Evolutionary conservation across 306 rosid species (phyloP).

Genomic region (Leucaena leucocephala): DNA sequence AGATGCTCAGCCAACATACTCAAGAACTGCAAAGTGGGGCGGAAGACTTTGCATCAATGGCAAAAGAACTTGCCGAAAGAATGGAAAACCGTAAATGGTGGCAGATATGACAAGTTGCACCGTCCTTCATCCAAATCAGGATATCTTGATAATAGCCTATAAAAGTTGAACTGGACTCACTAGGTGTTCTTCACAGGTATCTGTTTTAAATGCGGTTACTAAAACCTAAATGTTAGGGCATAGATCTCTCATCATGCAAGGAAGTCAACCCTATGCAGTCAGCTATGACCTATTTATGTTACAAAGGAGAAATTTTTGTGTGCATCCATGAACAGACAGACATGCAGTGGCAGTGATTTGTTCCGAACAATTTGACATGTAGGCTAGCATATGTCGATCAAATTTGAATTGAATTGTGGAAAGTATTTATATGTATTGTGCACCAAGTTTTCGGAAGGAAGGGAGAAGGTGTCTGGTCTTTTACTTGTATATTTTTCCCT

Average conservation of each 20-base stretch:
- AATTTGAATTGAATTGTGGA: background rate
- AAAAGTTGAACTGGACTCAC: slow-evolving; percentile 24
- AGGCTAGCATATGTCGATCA: background rate
- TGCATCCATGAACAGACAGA: background rate
- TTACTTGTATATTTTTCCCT: background rate
- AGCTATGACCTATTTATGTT: background rate
- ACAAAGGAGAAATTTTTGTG: background rate
- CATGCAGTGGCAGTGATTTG: background rate
- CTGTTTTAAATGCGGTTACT: background rate
- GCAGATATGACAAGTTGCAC: slow-evolving; percentile 56
- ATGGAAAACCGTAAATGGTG: slow-evolving; percentile 97
- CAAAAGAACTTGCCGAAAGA: slow-evolving; percentile 70
- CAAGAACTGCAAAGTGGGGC: slow-evolving; percentile 79
- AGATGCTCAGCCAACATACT: slow-evolving; percentile 63
- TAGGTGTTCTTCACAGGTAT: slow-evolving; percentile 25
- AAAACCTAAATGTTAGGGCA: background rate
- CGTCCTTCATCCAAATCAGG: slow-evolving; percentile 18
- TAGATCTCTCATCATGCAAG: background rate
- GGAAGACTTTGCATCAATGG: slow-evolving; percentile 82
- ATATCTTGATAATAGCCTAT: background rate
- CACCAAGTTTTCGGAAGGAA: background rate
- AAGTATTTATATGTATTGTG: background rate
- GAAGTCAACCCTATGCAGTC: background rate
- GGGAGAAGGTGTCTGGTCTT: background rate
- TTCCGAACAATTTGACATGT: background rate